Evolutionary conservation across 441 rosid genomes (phyloP).

Genomic region (Manihot esculenta): DNA sequence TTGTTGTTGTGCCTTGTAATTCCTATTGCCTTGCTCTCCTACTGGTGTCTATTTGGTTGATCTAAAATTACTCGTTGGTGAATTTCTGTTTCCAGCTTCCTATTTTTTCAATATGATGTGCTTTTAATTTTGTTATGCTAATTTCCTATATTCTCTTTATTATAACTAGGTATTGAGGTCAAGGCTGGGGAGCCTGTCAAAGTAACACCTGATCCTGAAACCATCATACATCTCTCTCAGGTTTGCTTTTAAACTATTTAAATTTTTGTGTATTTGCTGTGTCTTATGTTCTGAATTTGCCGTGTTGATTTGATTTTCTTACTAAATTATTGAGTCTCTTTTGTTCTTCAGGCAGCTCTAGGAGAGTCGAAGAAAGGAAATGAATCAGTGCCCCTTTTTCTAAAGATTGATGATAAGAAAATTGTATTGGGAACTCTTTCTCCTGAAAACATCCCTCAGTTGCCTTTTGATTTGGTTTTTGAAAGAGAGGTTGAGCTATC

Average conservation of each 20-base stretch:
- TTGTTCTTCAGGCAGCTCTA: constrained; percentile 49
- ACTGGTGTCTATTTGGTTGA: too few species aligned
- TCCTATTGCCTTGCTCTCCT: too few species aligned
- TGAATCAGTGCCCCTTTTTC: constrained; percentile 47
- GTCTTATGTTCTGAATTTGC: neutral
- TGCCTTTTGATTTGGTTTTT: constrained; percentile 58
- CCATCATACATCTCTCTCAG: constrained; percentile 65
- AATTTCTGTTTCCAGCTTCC: neutral
- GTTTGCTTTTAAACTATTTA: constrained; percentile 23
- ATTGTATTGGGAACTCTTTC: constrained; percentile 56
- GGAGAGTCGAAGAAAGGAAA: constrained; percentile 56
- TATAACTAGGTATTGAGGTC: constrained; percentile 62
- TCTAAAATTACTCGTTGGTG: too few species aligned
- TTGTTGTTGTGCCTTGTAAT: too few species aligned
- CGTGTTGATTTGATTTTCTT: neutral
- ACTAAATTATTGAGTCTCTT: neutral
- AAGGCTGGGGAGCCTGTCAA: constrained; percentile 66
- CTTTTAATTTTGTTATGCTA: neutral
- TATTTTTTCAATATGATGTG: neutral
- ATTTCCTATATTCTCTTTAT: neutral
- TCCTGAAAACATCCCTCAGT: constrained; percentile 52
- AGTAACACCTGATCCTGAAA: constrained; percentile 41
- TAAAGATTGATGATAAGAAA: constrained; percentile 45
- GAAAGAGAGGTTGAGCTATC: constrained; percentile 75
- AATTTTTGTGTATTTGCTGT: neutral